Evolutionary conservation across 345 rosid species (phyloP), one percentile per base, ranked within the genome.

Genomic region (Adansonia digitata): DNA sequence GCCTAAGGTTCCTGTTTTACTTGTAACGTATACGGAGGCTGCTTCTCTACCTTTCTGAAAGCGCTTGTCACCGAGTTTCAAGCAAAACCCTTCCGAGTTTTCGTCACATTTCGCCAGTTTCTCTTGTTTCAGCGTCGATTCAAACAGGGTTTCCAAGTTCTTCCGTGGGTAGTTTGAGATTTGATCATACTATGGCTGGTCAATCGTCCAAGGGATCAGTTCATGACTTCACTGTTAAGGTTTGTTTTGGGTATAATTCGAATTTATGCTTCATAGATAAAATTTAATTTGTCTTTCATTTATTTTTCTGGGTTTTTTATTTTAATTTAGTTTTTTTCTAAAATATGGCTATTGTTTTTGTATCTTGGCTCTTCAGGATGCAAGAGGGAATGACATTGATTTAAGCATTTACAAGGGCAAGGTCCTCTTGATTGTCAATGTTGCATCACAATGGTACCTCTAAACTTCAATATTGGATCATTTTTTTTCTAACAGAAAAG

Each of bases 381-480:
- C 93, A 15, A 85, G 75, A 45, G 98, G 93, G 57, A 87, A 85
- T 61, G 96, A 84, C 73, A 92, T 92, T 15, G 88, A 85, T 80
- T 94, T 94, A 34, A 76, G 93, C 74, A 74, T 26, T 48, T 94
- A 91, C 83, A 95, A 90, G 81, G 99, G 90, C 52, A 95, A 93
- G 88, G 98, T 84, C 62, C 90, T 95, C 73, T 74, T 95, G 79
- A 84, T 95, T 71, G 97, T 95, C 84, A 95, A 95, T 80, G 99
- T 95, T 75, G 99, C 99, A 72, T 95, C 99, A 9, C 94, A 93
- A 75, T 95, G 98, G 99, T 95, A 79, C 17, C 56, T 7, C 17
- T 15, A 5, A 18, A 39, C 15, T 45, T 46, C 34, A 37, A 4
- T 27, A 51, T 67, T 31, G n/a, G 29, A 37, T 39, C 52, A 14